Evolutionary conservation across 192 early-diverging fungal species (phyloP).

Genomic region (Phycomyces blakesleeanus): DNA sequence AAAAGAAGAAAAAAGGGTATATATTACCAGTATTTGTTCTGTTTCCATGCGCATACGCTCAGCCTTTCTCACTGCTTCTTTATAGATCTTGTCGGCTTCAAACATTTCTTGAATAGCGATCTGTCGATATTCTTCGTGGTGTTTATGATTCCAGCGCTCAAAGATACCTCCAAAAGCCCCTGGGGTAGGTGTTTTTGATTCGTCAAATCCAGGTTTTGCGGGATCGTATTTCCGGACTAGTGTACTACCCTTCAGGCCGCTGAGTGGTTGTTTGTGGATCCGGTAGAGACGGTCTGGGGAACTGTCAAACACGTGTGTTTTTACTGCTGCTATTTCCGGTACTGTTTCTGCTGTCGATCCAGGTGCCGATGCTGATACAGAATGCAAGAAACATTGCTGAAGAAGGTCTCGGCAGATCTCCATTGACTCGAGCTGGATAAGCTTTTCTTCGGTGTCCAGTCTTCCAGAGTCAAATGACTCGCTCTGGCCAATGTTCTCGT

Average conservation of each 20-base stretch:
- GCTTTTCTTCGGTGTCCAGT: not conserved
- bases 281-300: slow-evolving; percentile 50
- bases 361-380: slow-evolving; percentile 58
- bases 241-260: slow-evolving; percentile 32
- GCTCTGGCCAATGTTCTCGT: not conserved
- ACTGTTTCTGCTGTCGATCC: too few species aligned
- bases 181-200: not conserved
- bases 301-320: slow-evolving; percentile 57
- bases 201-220: not conserved
- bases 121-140: slow-evolving; percentile 20
- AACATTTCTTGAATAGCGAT: slow-evolving; percentile 47
- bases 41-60: slow-evolving; percentile 60
- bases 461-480: not conserved
- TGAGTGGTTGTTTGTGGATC: slow-evolving; percentile 54
- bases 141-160: slow-evolving; percentile 13
- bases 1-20: too few species aligned
- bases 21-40: slow-evolving; percentile 54
- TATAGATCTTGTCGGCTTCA: slow-evolving; percentile 60
- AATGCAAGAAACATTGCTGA: slow-evolving; percentile 54
- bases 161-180: slow-evolving; percentile 18
- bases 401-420: slow-evolving; percentile 58
- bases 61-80: slow-evolving; percentile 56
- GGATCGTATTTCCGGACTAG: slow-evolving; percentile 2
- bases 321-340: too few species aligned
- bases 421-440: not conserved